phyloP scores from a whole-genome alignment of 352 stramenopile genomes.

The Phytophthora aleatoria region DNA sequence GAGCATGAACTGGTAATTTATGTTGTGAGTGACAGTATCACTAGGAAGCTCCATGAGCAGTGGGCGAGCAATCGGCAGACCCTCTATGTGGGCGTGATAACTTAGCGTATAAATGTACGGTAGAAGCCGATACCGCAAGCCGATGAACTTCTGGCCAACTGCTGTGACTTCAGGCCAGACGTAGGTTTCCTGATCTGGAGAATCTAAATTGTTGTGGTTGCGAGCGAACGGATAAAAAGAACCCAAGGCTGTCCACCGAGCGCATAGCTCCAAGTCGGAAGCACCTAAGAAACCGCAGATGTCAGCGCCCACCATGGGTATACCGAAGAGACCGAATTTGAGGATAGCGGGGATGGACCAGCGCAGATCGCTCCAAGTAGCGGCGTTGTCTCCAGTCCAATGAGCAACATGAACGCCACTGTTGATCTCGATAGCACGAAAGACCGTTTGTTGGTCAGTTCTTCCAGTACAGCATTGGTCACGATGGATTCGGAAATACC shows the following conservation, averaged over 20 bases:
- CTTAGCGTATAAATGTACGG: constrained; percentile 84
- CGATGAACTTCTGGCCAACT: constrained; percentile 64
- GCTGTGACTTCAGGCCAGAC: constrained; percentile 54
- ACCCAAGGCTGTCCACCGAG: constrained; percentile 72
- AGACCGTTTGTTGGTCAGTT: constrained; percentile 54
- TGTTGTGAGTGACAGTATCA: constrained; percentile 37
- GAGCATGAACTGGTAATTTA: constrained; percentile 68
- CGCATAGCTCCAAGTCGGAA: constrained; percentile 71
- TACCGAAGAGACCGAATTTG: constrained; percentile 76
- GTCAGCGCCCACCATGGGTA: constrained; percentile 84
- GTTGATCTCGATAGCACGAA: constrained; percentile 80
- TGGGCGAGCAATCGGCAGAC: constrained; percentile 53
- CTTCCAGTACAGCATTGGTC: constrained; percentile 56
- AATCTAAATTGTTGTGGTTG: constrained; percentile 78
- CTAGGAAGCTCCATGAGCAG: constrained; percentile 71
- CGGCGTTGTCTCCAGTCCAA: constrained; percentile 83
- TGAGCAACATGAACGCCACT: constrained; percentile 64
- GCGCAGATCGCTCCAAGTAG: constrained; percentile 78
- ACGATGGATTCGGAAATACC: constrained; percentile 75
- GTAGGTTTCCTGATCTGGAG: constrained; percentile 67
- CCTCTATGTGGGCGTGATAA: constrained; percentile 51
- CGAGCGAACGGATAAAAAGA: constrained; percentile 80
- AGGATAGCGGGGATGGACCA: constrained; percentile 74
- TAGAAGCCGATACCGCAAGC: constrained; percentile 70
- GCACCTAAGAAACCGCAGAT: constrained; percentile 70